Evolutionary conservation across 129 eudicot species (phyloP).

Genomic region (Chrysanthemum makinoi): DNA sequence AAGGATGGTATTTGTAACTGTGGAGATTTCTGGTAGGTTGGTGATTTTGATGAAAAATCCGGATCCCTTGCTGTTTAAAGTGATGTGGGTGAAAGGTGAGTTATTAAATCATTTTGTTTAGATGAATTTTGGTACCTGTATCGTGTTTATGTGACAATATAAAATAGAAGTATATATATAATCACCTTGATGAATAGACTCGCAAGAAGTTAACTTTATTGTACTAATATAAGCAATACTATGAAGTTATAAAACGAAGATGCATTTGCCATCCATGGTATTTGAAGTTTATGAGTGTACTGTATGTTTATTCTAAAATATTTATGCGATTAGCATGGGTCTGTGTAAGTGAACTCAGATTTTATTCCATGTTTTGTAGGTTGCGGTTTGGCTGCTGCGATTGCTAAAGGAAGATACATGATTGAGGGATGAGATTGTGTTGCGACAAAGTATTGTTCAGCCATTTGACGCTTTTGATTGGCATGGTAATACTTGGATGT

Average conservation of each 20-base stretch:
- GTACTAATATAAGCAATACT: neutral
- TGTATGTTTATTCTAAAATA: neutral
- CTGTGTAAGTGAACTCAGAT: neutral
- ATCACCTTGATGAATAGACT: too few species aligned
- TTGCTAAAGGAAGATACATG: neutral
- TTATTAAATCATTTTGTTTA: neutral
- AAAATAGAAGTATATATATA: neutral
- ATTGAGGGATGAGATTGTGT: neutral
- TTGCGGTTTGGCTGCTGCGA: neutral
- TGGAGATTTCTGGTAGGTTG: conserved; percentile 78
- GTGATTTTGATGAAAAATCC: neutral
- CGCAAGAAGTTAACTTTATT: neutral
- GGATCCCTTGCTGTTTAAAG: neutral
- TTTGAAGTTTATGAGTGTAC: neutral
- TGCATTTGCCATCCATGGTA: neutral
- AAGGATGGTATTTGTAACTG: conserved; percentile 78
- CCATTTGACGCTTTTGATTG: neutral
- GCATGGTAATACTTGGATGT: neutral
- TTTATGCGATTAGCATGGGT: neutral
- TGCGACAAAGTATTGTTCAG: neutral
- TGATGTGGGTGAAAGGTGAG: neutral
- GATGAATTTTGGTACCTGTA: neutral
- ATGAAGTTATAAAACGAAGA: neutral
- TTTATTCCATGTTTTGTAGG: neutral
- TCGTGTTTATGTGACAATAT: neutral